phyloP scores from a whole-genome alignment of 306 rosid species.

The Citrullus amarus region DNA sequence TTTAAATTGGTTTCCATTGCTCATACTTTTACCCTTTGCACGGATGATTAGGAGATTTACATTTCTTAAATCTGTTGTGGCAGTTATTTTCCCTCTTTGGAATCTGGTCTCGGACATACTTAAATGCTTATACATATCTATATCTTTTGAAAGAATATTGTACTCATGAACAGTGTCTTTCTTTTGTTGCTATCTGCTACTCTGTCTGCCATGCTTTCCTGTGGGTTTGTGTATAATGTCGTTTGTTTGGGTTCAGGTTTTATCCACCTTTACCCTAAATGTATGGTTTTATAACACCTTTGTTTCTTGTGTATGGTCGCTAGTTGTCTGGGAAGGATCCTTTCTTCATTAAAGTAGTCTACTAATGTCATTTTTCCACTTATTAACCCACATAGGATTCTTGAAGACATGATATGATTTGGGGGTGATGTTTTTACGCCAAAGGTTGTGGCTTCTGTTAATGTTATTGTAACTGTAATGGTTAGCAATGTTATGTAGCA shows the following conservation, averaged over 20 bases:
- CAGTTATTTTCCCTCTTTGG: conserved; percentile 10
- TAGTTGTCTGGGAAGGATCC: neutral
- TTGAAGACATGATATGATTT: neutral
- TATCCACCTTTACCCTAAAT: neutral
- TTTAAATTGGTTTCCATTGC: neutral
- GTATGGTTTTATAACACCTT: neutral
- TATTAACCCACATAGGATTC: neutral
- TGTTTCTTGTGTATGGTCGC: neutral
- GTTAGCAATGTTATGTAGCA: neutral
- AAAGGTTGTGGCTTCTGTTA: neutral
- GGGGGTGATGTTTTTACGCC: neutral
- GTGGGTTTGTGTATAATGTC: conserved; percentile 1
- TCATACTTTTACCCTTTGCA: neutral
- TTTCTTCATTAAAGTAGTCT: neutral
- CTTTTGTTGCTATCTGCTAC: conserved; percentile 1
- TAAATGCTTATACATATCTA: neutral
- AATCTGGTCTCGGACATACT: neutral
- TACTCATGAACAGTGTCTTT: conserved; percentile 5
- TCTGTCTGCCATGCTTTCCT: neutral
- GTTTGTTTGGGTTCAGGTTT: neutral
- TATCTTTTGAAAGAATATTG: neutral
- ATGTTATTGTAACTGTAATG: neutral
- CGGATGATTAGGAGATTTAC: neutral
- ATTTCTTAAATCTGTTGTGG: neutral
- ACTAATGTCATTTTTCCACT: neutral